phyloP scores from a whole-genome alignment of 805 yeast species.

The Candida anglica region DNA sequence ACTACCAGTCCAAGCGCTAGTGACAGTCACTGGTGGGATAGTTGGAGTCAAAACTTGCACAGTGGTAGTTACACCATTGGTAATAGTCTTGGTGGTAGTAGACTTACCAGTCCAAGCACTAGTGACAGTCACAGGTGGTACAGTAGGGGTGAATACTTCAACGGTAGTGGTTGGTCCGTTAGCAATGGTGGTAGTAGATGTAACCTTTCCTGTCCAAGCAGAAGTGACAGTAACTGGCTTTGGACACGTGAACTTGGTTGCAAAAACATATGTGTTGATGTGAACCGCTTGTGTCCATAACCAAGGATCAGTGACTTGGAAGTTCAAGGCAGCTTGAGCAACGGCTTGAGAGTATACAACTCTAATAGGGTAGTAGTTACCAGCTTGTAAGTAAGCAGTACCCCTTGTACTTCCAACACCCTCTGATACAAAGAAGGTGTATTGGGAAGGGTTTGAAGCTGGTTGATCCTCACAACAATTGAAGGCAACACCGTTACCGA shows the following conservation, averaged over 20 bases:
- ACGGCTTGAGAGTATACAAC: not conserved
- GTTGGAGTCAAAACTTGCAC: too few species aligned
- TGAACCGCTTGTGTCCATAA: too few species aligned
- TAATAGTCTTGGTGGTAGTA: not conserved
- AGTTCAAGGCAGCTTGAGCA: not conserved
- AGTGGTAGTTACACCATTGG: not conserved
- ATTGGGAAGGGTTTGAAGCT: not conserved
- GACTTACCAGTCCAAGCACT: not conserved
- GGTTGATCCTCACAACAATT: conserved; percentile 24
- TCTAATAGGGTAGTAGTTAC: not conserved
- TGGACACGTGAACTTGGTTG: not conserved
- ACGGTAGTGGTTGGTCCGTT: not conserved
- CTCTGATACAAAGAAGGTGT: too few species aligned
- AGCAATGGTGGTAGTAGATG: not conserved
- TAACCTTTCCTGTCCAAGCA: not conserved
- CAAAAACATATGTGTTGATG: too few species aligned
- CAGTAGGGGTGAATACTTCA: not conserved
- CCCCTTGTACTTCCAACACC: not conserved
- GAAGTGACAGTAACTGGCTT: not conserved
- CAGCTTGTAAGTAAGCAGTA: not conserved
- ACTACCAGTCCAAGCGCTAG: not conserved
- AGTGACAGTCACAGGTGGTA: not conserved
- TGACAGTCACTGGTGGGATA: too few species aligned
- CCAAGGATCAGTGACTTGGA: not conserved
- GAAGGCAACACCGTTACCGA: conserved; percentile 24